Evolutionary conservation across 768 basidiomycete species (phyloP).

Genomic region (Heimioporus sp.): DNA sequence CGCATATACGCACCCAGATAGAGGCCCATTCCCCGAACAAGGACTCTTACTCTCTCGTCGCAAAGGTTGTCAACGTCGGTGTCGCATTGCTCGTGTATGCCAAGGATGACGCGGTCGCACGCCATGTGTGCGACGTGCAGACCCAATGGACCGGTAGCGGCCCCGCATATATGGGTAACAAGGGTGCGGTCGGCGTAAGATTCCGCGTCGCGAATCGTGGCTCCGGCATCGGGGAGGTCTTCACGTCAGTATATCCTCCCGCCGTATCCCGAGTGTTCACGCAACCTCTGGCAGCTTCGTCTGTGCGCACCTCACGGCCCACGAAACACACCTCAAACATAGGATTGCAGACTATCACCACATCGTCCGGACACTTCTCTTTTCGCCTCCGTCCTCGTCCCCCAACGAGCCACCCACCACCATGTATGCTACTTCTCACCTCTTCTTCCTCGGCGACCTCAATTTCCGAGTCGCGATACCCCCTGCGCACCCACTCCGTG

Average conservation of each 20-base stretch:
- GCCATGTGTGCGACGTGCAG: slow-evolving; percentile 61
- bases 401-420: slow-evolving; percentile 45
- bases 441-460: slow-evolving; percentile 92
- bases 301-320: slow-evolving; percentile 87
- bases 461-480: slow-evolving; percentile 85
- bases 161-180: slow-evolving; percentile 85
- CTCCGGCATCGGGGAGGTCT: slow-evolving; percentile 64
- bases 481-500: slow-evolving; percentile 45
- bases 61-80: slow-evolving; percentile 80
- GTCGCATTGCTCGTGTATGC: slow-evolving; percentile 88
- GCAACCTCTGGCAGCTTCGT: slow-evolving; percentile 62
- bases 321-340: slow-evolving; percentile 58
- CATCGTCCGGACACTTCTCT: slow-evolving; percentile 79
- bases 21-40: slow-evolving; percentile 68
- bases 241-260: slow-evolving; percentile 61
- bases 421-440: slow-evolving; percentile 82
- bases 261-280: slow-evolving; percentile 1
- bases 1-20: slow-evolving; percentile 72
- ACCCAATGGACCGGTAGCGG: slow-evolving; percentile 76
- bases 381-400: slow-evolving; percentile 50
- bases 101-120: slow-evolving; percentile 62
- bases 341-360: slow-evolving; percentile 79
- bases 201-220: slow-evolving; percentile 66
- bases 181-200: slow-evolving; percentile 88
- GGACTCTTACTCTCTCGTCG: slow-evolving; percentile 75